Evolutionary conservation across 2,329 filamentous ascomycete genomes (phyloP), one percentile per base, ranked within the genome.

Genomic region (Ilyonectria mors-panacis): DNA sequence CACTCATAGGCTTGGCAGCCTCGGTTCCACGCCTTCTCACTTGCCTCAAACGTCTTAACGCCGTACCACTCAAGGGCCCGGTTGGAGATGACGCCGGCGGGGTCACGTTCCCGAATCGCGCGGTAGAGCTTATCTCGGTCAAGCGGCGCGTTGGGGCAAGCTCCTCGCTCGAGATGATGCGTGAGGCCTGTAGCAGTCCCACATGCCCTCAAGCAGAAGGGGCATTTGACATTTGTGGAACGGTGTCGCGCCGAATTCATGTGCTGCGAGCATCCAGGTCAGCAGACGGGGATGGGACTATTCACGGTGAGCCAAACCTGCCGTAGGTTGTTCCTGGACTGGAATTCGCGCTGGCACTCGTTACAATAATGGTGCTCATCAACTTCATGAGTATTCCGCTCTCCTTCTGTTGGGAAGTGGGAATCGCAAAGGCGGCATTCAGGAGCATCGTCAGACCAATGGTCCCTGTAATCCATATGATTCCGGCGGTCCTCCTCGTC

Each of bases 161-260:
- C 77, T n/a, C 85, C 85, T 1, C 72, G 78, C 69, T 92, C 90
- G 1, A 92, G 77, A 68, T 92, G 88, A 73, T 89, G 81, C 0
- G 80, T 74, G 5, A 91, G 70, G 4, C 88, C 89, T 1, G 85
- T 87, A 2, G 88, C 87, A 0, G 85, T 85, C 10, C 83, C 78
- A 67, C 82, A 88, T 3, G 9, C 30, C 2, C 53, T 65, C 39
- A 80, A 74, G 78, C 90, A 92, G 72, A 88, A 91, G 0, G 86
- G 89, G 57, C 90, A 92, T 0, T 47, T 80, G 80, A 72, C 26
- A 1, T 28, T 51, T 9, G 2, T 35, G 2, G 45, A 28, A 2
- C 37, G 65, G 54, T 92, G 89, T 51, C 76, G 72, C 6, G 78
- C 79, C 0, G 88, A 90, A 28, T 85, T 86, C 2, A 87, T 79